Conservation (phyloP, 495 filamentous ascomycete genomes). For the Podospora anserina region DNA sequence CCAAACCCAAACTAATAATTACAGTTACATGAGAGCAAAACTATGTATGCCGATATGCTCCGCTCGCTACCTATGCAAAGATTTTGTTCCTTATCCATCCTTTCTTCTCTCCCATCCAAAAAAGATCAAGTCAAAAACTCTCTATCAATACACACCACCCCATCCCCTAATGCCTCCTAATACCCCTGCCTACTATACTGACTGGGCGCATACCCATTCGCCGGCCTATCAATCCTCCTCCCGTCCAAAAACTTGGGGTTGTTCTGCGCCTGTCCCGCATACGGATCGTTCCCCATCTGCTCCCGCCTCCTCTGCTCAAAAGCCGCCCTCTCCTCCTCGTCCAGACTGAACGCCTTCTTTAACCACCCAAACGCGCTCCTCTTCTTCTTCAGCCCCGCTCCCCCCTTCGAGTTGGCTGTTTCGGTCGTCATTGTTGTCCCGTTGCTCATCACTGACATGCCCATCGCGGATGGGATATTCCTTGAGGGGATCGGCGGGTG, state of each 20-base stretch:
- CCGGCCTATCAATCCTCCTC: conserved; percentile 31
- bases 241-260: conserved; percentile 47
- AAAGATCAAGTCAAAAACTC: not conserved
- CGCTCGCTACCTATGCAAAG: conserved; percentile 14
- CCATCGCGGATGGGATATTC: conserved; percentile 48
- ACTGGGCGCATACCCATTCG: not conserved
- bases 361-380: conserved; percentile 58
- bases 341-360: conserved; percentile 56
- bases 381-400: conserved; percentile 53
- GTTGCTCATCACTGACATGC: conserved; percentile 51
- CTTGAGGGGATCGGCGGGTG: conserved; percentile 33
- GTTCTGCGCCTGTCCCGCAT: conserved; percentile 36
- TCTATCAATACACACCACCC: not conserved
- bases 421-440: conserved; percentile 35
- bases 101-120: not conserved
- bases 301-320: conserved; percentile 48
- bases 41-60: not conserved
- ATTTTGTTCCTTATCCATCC: conserved; percentile 1
- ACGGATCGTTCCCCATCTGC: conserved; percentile 35
- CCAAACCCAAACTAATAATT: not conserved
- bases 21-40: not conserved
- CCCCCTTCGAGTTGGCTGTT: conserved; percentile 8
- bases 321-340: conserved; percentile 53
- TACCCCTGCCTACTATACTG: not conserved
- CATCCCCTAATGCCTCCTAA: not conserved